Evolutionary conservation across 495 filamentous ascomycete species (phyloP), one percentile per base, ranked within the genome.

Genomic region (Gamarada debralockiae): DNA sequence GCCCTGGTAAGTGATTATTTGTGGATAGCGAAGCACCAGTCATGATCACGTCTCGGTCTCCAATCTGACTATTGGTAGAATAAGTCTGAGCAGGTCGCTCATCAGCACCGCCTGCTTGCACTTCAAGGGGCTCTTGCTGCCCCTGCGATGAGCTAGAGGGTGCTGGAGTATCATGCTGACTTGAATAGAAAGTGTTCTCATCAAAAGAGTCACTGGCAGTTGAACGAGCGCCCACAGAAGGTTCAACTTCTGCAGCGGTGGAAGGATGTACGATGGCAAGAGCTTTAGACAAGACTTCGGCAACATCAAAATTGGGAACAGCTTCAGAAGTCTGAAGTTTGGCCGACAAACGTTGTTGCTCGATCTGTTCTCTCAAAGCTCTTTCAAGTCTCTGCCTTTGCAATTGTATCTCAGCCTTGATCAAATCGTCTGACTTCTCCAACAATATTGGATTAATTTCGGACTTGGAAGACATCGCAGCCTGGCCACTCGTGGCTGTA

Each of bases 131-230:
- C 46, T 71, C 65, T 53, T 66, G 64, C 31, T 66, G 73, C 15
- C 68, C 50, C 40, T 70, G 70, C 14, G 72, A 68, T 8, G 69
- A 63, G 48, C 65, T 63, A 41, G 62, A 67, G 2, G 68, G 67
- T 36, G 74, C 68, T 31, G 77, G 75, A 0, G 75, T 77, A 50
- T 74, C 73, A 65, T 72, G 68, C 70, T 82, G 84, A 74, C 90
- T 95, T 41, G 90, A 95, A 71, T 97, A 96, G 68, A 93, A 92
- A n/a, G 89, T 91, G 58, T 93, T 91, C 62, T 92, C 85, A 69
- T 96, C 90, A 69, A 90, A 87, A 10, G 89, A 92, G 62, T 91
- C 89, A 75, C 77, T 85, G 55, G 78, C 71, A 55, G 78, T 75
- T 67, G 75, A 73, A 57, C 67, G 65, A 57, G 40, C 59, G 39